Conservation (phyloP, 805 yeast species). For the Candida schatavii region DNA sequence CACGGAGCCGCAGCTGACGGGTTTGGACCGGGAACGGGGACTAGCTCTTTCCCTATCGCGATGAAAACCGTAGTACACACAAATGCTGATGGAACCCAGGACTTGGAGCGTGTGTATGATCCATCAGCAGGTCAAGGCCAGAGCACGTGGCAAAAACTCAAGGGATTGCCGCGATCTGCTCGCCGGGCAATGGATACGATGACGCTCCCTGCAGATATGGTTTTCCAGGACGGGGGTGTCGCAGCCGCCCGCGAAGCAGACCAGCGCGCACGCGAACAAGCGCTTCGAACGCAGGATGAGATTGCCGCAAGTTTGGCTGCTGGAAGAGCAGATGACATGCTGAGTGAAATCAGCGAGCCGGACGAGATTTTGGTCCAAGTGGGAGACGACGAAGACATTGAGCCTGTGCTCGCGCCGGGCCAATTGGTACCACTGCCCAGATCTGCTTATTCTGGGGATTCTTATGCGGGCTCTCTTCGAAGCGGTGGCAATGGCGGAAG, state of each 20-base stretch:
- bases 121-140: too few relatives aligned
- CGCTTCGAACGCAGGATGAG: too few relatives aligned
- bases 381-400: too few relatives aligned
- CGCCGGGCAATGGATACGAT: slow-evolving; percentile 11
- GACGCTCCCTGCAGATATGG: slow-evolving; percentile 21
- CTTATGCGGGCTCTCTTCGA: too few relatives aligned
- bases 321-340: too few relatives aligned
- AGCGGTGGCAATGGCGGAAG: too few relatives aligned
- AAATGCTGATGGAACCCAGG: background rate
- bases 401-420: too few relatives aligned
- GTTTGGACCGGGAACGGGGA: background rate
- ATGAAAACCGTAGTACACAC: background rate
- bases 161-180: slow-evolving; percentile 2
- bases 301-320: too few relatives aligned
- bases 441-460: too few relatives aligned
- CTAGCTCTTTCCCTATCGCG: background rate
- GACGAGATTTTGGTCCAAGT: too few relatives aligned
- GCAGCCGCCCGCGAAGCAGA: background rate
- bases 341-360: too few relatives aligned
- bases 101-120: background rate
- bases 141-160: slow-evolving; percentile 1
- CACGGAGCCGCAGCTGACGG: background rate
- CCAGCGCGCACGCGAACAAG: background rate
- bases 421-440: too few relatives aligned
- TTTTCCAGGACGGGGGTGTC: slow-evolving; percentile 10